Conservation (phyloP, 306 rosid genomes). For the Potentilla sterilis region DNA sequence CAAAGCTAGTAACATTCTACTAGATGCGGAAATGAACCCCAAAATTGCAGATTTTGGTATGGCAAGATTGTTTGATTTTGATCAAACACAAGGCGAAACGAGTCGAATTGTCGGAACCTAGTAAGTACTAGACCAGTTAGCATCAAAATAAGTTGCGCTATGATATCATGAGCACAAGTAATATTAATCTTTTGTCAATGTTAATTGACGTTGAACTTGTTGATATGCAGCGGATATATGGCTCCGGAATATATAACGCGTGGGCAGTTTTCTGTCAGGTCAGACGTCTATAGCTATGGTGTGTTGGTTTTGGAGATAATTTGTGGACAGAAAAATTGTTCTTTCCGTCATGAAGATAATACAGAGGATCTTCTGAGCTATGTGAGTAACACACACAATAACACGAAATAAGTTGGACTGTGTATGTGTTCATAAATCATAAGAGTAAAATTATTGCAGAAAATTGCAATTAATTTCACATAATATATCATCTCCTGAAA, state of each 20-base stretch:
- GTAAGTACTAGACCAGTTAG: neutral
- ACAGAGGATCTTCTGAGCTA: neutral
- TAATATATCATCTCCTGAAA: neutral
- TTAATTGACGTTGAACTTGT: too few relatives aligned
- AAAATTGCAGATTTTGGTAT: neutral
- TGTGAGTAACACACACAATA: neutral
- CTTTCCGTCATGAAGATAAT: neutral
- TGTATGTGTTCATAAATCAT: neutral
- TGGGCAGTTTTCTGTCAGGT: neutral
- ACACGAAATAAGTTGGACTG: too few relatives aligned
- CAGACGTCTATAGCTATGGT: neutral
- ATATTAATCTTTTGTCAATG: too few relatives aligned
- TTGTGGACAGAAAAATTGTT: neutral
- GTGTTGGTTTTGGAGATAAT: neutral
- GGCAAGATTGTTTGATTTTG: neutral
- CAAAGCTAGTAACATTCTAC: neutral
- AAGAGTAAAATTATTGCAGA: too few relatives aligned
- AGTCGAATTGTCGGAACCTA: neutral
- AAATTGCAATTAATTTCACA: too few relatives aligned
- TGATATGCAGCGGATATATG: constrained; percentile 4
- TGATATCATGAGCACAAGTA: too few relatives aligned
- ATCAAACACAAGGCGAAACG: neutral
- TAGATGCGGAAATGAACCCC: constrained; percentile 1
- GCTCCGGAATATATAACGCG: neutral
- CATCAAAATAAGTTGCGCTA: too few relatives aligned